Evolutionary conservation across 2,329 filamentous ascomycete species (phyloP), one percentile per base, ranked within the genome.

Genomic region (Colletotrichum agaves): DNA sequence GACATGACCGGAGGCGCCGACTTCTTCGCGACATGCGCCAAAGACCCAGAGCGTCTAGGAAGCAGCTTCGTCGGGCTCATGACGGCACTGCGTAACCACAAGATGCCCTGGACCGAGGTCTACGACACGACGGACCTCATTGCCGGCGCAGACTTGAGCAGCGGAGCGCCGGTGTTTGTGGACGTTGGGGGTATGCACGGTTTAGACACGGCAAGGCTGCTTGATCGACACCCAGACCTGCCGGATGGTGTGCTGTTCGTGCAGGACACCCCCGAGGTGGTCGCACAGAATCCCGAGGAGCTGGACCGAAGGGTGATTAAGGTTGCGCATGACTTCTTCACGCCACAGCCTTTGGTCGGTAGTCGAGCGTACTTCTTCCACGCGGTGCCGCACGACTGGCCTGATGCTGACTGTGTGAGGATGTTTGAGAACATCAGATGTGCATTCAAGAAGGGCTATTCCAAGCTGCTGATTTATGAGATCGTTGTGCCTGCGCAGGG

Each of bases 361-460:
- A 59, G 47, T 12, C 77, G 77, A 3, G 76, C 75, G 2, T 83
- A 82, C 71, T 82, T 78, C 67, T 73, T 82, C 73, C 79, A 82
- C 62, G 77, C 76, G 3, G 73, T 82, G 4, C 73, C 83, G 1
- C 80, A 84, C 53, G 79, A 83, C 67, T 83, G 78, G 77, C 74
- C 77, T 0, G 77, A 82, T n/a, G 73, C 75, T 5, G 73, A 75
- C 11, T 76, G 74, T 23, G 68, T 72, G 12, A 49, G 73, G 11
- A 75, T 82, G 8, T 71, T 82, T 1, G 21, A 27, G 0, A 72
- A 76, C 10, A 56, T 79, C 69, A 76, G 73, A 17, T 63, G 68
- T 5, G 79, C 78, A 0, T 81, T 83, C 79, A 71, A 71, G 23
- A 75, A 73, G n/a, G 77, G 77, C 0, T 80, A 78, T 56, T 79